Percentiles rank a stretch among this genome's conserved stretches.
These are phyloP conservation scores for Teratosphaeria nubilosa DNA, from an alignment of 2,329 filamentous ascomycete genomes.

Conservation along the genomic window DNA sequence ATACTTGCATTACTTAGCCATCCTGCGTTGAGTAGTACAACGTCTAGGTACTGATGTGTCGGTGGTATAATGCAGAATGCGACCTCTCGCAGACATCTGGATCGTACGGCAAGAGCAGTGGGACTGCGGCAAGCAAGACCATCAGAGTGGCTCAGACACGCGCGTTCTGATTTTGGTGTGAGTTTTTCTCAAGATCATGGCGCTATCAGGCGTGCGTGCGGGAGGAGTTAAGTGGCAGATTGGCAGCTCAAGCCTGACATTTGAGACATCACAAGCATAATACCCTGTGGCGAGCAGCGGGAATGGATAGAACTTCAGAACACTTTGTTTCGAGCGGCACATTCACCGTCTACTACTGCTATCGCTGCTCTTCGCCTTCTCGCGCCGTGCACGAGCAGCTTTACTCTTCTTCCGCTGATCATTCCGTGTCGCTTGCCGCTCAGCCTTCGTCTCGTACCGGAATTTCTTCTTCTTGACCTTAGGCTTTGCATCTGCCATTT, in stretches of 20 bases:
- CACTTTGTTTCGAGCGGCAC: background rate
- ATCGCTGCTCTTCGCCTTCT: conserved; percentile 1
- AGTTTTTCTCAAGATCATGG: background rate
- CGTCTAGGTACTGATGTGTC: background rate
- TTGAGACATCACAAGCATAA: background rate
- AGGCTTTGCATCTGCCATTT: conserved; percentile 31
- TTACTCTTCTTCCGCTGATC: conserved; percentile 64
- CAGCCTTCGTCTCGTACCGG: conserved; percentile 79
- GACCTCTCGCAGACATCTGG: background rate
- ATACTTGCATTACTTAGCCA: background rate
- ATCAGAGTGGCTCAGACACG: background rate
- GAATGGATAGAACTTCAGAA: background rate
- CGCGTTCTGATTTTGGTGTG: background rate
- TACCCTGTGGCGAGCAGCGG: background rate
- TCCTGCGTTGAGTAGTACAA: background rate
- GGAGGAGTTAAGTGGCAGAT: background rate
- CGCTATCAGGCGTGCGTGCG: background rate
- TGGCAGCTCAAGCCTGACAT: background rate
- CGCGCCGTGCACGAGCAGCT: conserved; percentile 47
- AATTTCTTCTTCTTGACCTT: conserved; percentile 79
- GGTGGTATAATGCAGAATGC: conserved; percentile 6
- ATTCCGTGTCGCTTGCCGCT: conserved; percentile 53
- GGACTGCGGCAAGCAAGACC: background rate
- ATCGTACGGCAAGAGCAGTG: conserved; percentile 1
- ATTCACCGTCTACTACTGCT: background rate